Evolutionary conservation across 2,329 filamentous ascomycete genomes (phyloP).

Genomic region (Alternaria postmessia): DNA sequence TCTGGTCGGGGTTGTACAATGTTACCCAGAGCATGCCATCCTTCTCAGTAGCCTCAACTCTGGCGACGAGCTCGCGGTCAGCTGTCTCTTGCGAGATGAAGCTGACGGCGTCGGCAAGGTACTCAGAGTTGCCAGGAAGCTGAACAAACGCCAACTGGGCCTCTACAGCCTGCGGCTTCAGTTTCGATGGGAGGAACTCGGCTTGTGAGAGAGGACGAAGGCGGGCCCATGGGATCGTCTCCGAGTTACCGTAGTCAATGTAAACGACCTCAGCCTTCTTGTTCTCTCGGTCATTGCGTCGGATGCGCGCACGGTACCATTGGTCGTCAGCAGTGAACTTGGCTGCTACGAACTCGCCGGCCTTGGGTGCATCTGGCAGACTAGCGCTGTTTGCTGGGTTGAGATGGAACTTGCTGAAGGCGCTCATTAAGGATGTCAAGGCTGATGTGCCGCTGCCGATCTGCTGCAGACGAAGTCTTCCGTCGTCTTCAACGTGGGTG

Average conservation of each 20-base stretch:
- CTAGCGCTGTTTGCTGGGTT: constrained; percentile 80
- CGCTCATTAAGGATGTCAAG: constrained; percentile 85
- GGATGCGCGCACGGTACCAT: constrained; percentile 93
- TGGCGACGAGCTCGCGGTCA: constrained; percentile 81
- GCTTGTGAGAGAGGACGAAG: constrained; percentile 81
- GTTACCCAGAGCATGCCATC: constrained; percentile 88
- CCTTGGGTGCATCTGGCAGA: constrained; percentile 80
- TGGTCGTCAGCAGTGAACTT: constrained; percentile 88
- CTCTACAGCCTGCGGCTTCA: constrained; percentile 87
- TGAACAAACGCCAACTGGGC: constrained; percentile 89
- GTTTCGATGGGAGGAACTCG: constrained; percentile 76
- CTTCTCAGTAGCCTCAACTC: constrained; percentile 84
- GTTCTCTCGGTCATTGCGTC: constrained; percentile 88
- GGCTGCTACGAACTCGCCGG: constrained; percentile 89
- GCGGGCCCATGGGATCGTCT: constrained; percentile 83
- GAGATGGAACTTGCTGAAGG: constrained; percentile 90
- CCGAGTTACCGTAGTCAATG: constrained; percentile 95
- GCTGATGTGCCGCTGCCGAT: constrained; percentile 86
- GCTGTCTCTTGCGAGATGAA: constrained; percentile 79
- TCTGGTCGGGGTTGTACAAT: constrained; percentile 77
- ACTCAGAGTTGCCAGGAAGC: constrained; percentile 82
- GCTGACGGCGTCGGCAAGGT: constrained; percentile 75
- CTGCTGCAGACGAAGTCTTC: constrained; percentile 88
- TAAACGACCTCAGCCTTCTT: constrained; percentile 90
- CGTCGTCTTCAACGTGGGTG: constrained; percentile 85